phyloP scores from a whole-genome alignment of 2,329 filamentous ascomycete genomes.

The Sporothrix euskadiensis region DNA sequence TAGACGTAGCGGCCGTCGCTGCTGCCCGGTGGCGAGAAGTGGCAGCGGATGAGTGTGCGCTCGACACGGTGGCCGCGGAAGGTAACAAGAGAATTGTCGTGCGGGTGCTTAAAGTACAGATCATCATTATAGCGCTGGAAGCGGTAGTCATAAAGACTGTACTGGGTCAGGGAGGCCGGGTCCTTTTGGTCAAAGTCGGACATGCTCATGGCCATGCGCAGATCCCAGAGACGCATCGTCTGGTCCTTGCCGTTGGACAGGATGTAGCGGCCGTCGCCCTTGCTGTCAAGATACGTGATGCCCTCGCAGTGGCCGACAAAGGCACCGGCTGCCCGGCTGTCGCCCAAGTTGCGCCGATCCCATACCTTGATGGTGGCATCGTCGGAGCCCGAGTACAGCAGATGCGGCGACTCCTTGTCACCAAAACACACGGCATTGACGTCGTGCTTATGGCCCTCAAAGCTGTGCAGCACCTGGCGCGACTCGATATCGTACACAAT shows the following conservation, averaged over 20 bases:
- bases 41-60: constrained; percentile 88
- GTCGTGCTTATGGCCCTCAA: constrained; percentile 79
- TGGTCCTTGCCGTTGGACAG: constrained; percentile 95
- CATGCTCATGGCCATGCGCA: constrained; percentile 82
- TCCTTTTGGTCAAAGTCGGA: constrained; percentile 60
- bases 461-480: constrained; percentile 69
- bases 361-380: constrained; percentile 94
- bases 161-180: constrained; percentile 55
- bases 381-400: constrained; percentile 93
- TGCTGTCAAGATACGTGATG: constrained; percentile 68
- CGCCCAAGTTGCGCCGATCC: constrained; percentile 90
- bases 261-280: constrained; percentile 75
- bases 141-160: constrained; percentile 80
- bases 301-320: constrained; percentile 68
- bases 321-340: constrained; percentile 68
- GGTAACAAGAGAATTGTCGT: constrained; percentile 90
- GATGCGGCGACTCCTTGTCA: constrained; percentile 83
- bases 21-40: constrained; percentile 85
- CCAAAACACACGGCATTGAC: constrained; percentile 98
- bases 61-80: constrained; percentile 89
- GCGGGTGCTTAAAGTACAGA: constrained; percentile 69
- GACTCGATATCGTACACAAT: constrained; percentile 92
- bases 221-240: constrained; percentile 95
- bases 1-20: constrained; percentile 93
- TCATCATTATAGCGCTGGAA: constrained; percentile 64